Conservation (phyloP, 1,284 basidiomycete species). For the Trametes versicolor region DNA sequence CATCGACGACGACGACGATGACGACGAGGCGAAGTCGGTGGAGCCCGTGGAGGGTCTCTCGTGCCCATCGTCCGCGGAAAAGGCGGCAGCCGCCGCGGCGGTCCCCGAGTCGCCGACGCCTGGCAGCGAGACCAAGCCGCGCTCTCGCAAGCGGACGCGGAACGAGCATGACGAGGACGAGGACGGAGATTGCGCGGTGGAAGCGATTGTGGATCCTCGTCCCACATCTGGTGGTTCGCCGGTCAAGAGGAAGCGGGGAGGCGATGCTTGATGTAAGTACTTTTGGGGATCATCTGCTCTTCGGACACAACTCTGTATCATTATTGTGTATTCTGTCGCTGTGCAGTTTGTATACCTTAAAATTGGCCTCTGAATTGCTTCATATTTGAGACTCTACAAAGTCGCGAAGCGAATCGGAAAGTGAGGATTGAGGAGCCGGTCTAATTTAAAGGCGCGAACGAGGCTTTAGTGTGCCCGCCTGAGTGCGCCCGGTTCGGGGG, state of each 20-base stretch:
- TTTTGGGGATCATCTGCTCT: background rate
- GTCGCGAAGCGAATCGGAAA: too few relatives aligned
- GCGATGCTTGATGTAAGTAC: background rate
- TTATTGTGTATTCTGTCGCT: background rate
- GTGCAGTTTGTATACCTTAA: conserved; percentile 1
- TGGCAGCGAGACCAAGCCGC: conserved; percentile 6
- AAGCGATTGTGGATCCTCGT: background rate
- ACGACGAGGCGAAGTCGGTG: conserved; percentile 1
- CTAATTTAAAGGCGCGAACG: too few relatives aligned
- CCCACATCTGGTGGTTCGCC: conserved; percentile 7
- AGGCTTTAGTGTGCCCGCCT: too few relatives aligned
- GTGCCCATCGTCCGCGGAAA: conserved; percentile 4
- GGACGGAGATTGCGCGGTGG: background rate
- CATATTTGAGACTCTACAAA: too few relatives aligned
- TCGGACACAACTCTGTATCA: background rate
- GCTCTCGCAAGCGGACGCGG: conserved; percentile 15
- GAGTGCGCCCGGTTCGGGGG: too few relatives aligned
- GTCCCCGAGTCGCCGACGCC: background rate
- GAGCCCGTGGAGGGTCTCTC: background rate
- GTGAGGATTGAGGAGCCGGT: too few relatives aligned
- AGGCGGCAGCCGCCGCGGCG: background rate
- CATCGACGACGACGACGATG: background rate
- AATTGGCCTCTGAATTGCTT: too few relatives aligned
- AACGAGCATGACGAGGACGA: background rate
- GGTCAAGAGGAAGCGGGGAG: conserved; percentile 20